Evolutionary conservation across 2,329 filamentous ascomycete species (phyloP), one percentile per base, ranked within the genome.

Genomic region (Pestalotiopsis sp.): DNA sequence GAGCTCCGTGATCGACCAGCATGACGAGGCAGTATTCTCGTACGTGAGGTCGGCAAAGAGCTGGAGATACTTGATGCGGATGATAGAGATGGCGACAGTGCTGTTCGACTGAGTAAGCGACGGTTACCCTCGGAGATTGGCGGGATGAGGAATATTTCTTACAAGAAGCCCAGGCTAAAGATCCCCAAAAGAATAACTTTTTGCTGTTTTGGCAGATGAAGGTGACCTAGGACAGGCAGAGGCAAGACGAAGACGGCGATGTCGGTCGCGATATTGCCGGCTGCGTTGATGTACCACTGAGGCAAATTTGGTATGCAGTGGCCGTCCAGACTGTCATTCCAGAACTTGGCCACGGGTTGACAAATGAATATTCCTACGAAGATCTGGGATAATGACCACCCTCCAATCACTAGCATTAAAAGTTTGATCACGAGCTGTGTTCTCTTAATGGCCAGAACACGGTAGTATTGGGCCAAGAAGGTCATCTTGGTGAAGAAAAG

Each of bases 111-210:
- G 9, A 7, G n/a, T 64, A 25, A 52, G 13, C 9, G 38, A 39
- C 14, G 25, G 3, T 56, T 1, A 61, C 41, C 39, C 27, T 5
- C 9, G 12, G 20, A 5, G 3, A 1, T 23, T 14, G 1, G n/a
- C 13, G 17, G 20, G 3, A 52, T n/a, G 6, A 52, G 14, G 17
- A 4, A 36, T 2, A 20, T 25, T n/a, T 14, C 79, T 72, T 66
- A 81, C 80, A 82, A 81, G 68, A 82, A 81, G 14, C 80, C 79
- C 3, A 82, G 72, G 64, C 78, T 77, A 66, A 82, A 82, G 59
- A 82, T 78, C 6, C 75, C 77, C 1, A 81, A 73, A 6, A 82
- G 73, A 3, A 77, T 72, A 5, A 80, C 25, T 52, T 77, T 77
- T 52, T 64, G 79, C 4, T 72, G 72, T 36, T 70, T 76, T 0